phyloP scores from a whole-genome alignment of 352 stramenopile genomes.

The Pythium phragmiticola region DNA sequence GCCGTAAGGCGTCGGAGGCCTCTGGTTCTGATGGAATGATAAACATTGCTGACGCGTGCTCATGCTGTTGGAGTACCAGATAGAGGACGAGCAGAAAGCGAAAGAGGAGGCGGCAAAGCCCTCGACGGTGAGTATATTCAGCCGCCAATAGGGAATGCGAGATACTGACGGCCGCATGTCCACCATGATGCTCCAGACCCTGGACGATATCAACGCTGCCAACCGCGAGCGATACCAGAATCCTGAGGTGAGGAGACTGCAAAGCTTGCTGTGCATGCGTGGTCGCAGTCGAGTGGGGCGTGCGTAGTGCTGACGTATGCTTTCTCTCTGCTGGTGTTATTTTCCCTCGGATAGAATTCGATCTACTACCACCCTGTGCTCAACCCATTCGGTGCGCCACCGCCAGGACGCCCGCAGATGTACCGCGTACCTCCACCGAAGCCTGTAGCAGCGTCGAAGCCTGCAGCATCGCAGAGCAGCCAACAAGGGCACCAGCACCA shows the following conservation, averaged over 20 bases:
- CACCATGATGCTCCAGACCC: slow-evolving; percentile 31
- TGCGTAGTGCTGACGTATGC: too few relatives aligned
- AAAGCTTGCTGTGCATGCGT: background rate
- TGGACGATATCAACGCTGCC: slow-evolving; percentile 45
- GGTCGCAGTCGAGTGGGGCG: too few relatives aligned
- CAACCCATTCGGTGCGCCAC: slow-evolving; percentile 72
- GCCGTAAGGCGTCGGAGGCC: slow-evolving; percentile 28
- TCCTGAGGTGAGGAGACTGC: slow-evolving; percentile 41
- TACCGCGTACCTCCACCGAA: slow-evolving; percentile 43
- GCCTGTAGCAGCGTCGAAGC: slow-evolving; percentile 8
- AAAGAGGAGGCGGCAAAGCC: slow-evolving; percentile 28
- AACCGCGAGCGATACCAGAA: slow-evolving; percentile 73
- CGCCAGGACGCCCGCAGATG: slow-evolving; percentile 58
- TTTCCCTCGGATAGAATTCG: slow-evolving; percentile 43
- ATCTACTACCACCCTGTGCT: slow-evolving; percentile 82
- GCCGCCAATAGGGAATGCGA: background rate
- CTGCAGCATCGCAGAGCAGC: background rate
- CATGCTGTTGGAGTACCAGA: slow-evolving; percentile 21
- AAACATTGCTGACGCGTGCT: background rate
- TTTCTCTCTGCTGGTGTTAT: background rate
- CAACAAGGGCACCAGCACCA: background rate
- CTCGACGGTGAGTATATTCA: slow-evolving; percentile 31
- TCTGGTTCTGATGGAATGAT: background rate
- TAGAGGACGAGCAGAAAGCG: slow-evolving; percentile 46
- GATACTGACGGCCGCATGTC: background rate